phyloP scores from a whole-genome alignment of 164 flowering plant genomes.

The Annona cherimola region DNA sequence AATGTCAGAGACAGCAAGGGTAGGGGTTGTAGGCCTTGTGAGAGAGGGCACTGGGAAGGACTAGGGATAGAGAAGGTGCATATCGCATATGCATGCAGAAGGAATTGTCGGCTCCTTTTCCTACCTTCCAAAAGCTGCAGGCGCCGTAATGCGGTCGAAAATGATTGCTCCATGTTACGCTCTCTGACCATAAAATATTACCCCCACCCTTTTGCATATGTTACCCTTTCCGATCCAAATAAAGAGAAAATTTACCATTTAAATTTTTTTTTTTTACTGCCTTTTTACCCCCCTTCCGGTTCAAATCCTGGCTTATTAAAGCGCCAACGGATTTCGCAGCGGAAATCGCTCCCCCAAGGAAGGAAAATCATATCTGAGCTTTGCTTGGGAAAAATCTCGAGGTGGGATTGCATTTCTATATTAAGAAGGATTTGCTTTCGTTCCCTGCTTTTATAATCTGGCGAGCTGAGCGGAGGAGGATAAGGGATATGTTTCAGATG shows the following conservation, averaged over 20 bases:
- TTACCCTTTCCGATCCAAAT: not conserved
- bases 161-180: conserved; percentile 14
- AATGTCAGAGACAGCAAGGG: no score
- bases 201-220: not conserved
- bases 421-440: not conserved
- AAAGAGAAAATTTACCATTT: no score
- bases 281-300: no score
- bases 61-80: not conserved
- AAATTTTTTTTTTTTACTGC: no score
- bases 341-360: not conserved
- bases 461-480: not conserved
- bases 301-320: not conserved
- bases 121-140: conserved; percentile 12
- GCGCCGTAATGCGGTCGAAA: conserved; percentile 20
- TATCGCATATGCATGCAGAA: not conserved
- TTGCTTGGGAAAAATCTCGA: not conserved
- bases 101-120: not conserved
- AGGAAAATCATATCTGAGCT: not conserved
- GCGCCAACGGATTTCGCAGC: not conserved
- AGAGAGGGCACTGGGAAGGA: not conserved
- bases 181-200: not conserved
- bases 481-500: conserved; percentile 11
- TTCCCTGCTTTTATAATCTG: not conserved
- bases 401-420: not conserved
- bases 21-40: not conserved